phyloP scores from a whole-genome alignment of 2,329 filamentous ascomycete genomes.

The Xylaria polymorpha region DNA sequence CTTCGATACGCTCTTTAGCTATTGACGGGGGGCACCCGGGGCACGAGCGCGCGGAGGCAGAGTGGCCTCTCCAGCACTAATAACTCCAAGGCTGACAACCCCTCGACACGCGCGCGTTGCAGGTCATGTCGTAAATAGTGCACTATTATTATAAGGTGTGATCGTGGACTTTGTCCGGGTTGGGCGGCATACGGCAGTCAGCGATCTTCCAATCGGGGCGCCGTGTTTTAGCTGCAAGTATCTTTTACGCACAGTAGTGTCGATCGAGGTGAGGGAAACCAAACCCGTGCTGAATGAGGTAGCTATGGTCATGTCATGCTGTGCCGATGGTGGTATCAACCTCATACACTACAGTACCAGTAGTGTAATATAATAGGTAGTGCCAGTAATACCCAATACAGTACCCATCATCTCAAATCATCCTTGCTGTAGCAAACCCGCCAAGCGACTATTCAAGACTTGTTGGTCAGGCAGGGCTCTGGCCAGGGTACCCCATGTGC shows the following conservation, averaged over 20 bases:
- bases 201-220: neutral
- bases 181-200: constrained; percentile 14
- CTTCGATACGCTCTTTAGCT: constrained; percentile 19
- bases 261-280: constrained; percentile 11
- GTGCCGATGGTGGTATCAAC: neutral
- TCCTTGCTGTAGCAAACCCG: constrained; percentile 21
- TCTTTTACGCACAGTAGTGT: neutral
- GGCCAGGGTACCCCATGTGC: constrained; percentile 3
- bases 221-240: neutral
- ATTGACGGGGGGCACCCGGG: too few species aligned
- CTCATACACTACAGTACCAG: neutral
- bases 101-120: constrained; percentile 16
- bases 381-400: neutral
- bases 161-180: constrained; percentile 18
- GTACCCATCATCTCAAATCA: constrained; percentile 34
- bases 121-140: constrained; percentile 30
- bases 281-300: neutral
- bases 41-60: too few species aligned
- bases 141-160: constrained; percentile 29
- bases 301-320: neutral
- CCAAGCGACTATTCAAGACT: constrained; percentile 15
- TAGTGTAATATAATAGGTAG: neutral
- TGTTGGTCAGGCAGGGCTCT: neutral
- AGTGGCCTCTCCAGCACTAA: constrained; percentile 24
- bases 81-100: constrained; percentile 19